phyloP scores from a whole-genome alignment of 805 yeast species.

The Diddensiella caesifluorescens region DNA sequence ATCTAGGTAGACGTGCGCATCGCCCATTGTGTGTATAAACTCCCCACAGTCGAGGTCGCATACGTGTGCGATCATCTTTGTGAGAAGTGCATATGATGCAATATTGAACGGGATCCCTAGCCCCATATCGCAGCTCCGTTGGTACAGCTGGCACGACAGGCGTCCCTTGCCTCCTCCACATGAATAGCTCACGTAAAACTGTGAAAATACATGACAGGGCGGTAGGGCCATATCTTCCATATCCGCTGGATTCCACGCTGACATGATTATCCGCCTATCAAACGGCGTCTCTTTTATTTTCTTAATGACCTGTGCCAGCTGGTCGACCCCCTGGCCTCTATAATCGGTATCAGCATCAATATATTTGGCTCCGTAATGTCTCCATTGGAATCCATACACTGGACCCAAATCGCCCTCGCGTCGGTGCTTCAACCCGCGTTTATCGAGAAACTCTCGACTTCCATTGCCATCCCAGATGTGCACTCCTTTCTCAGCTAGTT shows the following conservation, averaged over 20 bases:
- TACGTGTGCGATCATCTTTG: conserved; percentile 94
- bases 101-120: conserved; percentile 98
- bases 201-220: conserved; percentile 96
- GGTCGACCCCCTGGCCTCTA: conserved; percentile 85
- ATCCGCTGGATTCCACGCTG: conserved; percentile 99
- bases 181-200: conserved; percentile 90
- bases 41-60: conserved; percentile 95
- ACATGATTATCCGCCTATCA: conserved; percentile 87
- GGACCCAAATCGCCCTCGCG: conserved; percentile 96
- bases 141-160: conserved; percentile 85
- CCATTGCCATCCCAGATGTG: conserved; percentile 99
- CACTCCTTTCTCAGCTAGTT: conserved; percentile 76
- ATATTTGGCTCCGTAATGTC: conserved; percentile 96
- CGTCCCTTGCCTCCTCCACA: conserved; percentile 39
- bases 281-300: conserved; percentile 84
- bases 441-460: conserved; percentile 82
- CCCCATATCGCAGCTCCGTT: conserved; percentile 99
- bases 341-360: conserved; percentile 82
- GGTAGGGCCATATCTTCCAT: conserved; percentile 93
- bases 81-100: conserved; percentile 89
- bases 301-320: conserved; percentile 70
- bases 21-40: conserved; percentile 93
- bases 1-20: conserved; percentile 89
- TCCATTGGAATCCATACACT: conserved; percentile 98
- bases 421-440: conserved; percentile 70